These are phyloP conservation scores for Acer yangbiense DNA, from an alignment of 345 rosid species.

Conservation along the genomic window DNA sequence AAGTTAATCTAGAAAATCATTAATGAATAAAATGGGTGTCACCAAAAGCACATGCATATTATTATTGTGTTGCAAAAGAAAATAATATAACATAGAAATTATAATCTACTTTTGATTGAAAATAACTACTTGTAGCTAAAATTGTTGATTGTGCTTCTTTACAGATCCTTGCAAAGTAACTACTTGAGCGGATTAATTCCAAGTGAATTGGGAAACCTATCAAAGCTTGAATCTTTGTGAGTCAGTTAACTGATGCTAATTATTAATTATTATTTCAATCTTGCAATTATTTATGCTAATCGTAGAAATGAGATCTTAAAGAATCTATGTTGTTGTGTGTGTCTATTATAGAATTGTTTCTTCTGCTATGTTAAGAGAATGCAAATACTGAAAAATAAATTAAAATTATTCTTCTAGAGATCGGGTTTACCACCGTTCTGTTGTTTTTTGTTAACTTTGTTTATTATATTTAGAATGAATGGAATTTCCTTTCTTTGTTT, in stretches of 20 bases:
- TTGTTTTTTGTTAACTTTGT: neutral
- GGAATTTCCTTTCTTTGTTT: neutral
- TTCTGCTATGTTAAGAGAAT: neutral
- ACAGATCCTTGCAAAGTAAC: slow-evolving; percentile 88
- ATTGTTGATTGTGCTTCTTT: slow-evolving; percentile 17
- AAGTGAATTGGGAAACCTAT: slow-evolving; percentile 72
- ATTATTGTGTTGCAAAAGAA: neutral
- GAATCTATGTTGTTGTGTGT: neutral
- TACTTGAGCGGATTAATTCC: slow-evolving; percentile 81
- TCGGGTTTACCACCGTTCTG: neutral
- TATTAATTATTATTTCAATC: neutral
- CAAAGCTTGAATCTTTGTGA: slow-evolving; percentile 71
- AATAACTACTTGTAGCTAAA: neutral
- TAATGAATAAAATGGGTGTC: neutral
- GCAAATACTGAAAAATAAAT: neutral
- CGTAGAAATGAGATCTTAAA: neutral
- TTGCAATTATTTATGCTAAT: neutral
- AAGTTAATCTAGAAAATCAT: neutral
- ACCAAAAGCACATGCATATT: neutral
- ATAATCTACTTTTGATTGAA: neutral
- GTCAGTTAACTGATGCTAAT: slow-evolving; percentile 32
- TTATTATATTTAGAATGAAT: neutral
- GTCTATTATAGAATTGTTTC: neutral
- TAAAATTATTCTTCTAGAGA: neutral
- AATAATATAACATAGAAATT: neutral